phyloP scores from a whole-genome alignment of 257 asterid species.

The Sherardia arvensis region DNA sequence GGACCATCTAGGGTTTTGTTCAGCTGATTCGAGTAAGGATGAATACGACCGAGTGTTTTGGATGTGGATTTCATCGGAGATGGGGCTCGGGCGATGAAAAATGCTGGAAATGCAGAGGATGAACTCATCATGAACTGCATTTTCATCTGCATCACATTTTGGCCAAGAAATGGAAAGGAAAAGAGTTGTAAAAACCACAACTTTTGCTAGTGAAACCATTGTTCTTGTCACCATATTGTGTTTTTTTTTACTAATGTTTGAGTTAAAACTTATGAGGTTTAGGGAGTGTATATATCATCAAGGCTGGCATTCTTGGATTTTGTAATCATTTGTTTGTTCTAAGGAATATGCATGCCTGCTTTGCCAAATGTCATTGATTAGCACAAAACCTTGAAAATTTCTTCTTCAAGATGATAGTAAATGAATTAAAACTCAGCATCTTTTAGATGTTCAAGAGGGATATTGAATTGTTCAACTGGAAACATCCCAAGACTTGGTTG shows the following conservation, averaged over 20 bases:
- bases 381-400: not conserved
- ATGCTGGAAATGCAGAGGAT: conserved; percentile 17
- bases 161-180: conserved; percentile 1
- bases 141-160: conserved; percentile 6
- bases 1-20: conserved; percentile 29
- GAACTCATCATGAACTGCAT: conserved; percentile 5
- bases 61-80: conserved; percentile 4
- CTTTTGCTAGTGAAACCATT: not conserved
- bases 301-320: not conserved
- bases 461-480: not conserved
- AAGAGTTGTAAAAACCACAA: not conserved
- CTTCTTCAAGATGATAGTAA: not conserved
- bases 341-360: not conserved
- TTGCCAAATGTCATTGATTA: not conserved
- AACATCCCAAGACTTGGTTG: not conserved
- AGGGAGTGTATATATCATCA: not conserved
- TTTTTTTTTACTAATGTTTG: not conserved
- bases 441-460: no score
- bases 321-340: not conserved
- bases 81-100: not conserved
- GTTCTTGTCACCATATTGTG: not conserved
- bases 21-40: conserved; percentile 14
- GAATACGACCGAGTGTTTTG: conserved; percentile 17
- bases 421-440: not conserved
- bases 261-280: not conserved